Conservation (phyloP, 495 filamentous ascomycete genomes). For the Chaetomium cochliodes region DNA sequence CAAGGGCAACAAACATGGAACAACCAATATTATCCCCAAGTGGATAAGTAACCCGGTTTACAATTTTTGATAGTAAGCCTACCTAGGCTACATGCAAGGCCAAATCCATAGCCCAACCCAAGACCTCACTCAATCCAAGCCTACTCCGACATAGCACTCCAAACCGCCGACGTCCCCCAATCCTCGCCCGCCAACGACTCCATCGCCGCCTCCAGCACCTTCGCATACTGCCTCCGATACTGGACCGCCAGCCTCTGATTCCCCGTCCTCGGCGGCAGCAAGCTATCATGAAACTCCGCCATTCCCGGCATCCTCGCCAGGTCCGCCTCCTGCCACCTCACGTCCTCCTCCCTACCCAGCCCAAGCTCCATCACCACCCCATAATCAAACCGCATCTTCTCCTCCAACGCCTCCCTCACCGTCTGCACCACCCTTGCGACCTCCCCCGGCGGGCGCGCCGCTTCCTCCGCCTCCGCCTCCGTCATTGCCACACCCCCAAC, state of each 20-base stretch:
- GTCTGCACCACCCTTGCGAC: conserved; percentile 24
- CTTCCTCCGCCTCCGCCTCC: neutral
- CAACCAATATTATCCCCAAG: neutral
- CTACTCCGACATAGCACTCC: no score
- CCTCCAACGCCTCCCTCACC: conserved; percentile 28
- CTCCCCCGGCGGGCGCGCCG: neutral
- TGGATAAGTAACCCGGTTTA: no score
- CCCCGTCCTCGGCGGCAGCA: conserved; percentile 31
- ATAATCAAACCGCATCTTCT: conserved; percentile 35
- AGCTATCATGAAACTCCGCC: conserved; percentile 21
- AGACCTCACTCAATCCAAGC: no score
- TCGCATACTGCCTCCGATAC: conserved; percentile 44
- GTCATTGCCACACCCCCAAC: neutral
- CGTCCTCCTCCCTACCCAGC: conserved; percentile 23
- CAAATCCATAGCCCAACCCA: no score
- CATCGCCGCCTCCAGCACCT: conserved; percentile 35
- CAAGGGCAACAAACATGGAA: neutral
- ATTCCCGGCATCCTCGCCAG: no score
- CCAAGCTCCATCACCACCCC: conserved; percentile 36
- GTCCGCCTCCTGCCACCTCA: conserved; percentile 29
- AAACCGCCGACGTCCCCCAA: neutral
- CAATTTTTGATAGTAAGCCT: no score
- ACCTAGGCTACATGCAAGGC: no score
- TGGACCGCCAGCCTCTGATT: conserved; percentile 45
- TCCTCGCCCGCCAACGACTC: conserved; percentile 7